Conservation (phyloP, 768 basidiomycete species). For the Suillus subaureus region DNA sequence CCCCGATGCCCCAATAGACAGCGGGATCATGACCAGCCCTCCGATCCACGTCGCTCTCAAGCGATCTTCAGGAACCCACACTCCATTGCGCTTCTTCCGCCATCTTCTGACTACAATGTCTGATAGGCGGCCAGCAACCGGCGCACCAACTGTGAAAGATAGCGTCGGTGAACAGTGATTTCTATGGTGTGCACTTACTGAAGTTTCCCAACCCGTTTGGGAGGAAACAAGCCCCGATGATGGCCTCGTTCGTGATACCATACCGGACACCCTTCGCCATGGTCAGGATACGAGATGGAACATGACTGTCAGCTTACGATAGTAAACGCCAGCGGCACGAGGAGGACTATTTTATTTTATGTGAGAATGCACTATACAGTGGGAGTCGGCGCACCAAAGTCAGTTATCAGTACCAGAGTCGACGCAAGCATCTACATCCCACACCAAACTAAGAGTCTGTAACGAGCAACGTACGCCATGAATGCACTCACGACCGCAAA, state of each 20-base stretch:
- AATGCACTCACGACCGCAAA: conserved; percentile 48
- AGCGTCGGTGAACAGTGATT: neutral
- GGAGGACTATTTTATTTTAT: conserved; percentile 32
- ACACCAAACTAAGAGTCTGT: neutral
- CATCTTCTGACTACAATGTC: conserved; percentile 51
- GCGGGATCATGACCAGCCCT: conserved; percentile 46
- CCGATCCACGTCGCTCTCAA: conserved; percentile 50
- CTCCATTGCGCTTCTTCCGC: conserved; percentile 48
- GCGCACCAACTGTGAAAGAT: conserved; percentile 50
- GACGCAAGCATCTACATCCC: conserved; percentile 1
- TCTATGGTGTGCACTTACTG: conserved; percentile 38
- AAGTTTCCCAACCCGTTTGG: conserved; percentile 63
- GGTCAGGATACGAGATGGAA: neutral
- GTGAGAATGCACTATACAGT: conserved; percentile 30
- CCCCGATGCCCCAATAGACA: conserved; percentile 49
- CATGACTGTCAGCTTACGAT: conserved; percentile 42
- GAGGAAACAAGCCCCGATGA: conserved; percentile 62
- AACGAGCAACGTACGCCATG: neutral
- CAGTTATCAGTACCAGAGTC: neutral
- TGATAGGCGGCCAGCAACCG: conserved; percentile 56
- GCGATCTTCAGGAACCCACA: conserved; percentile 66
- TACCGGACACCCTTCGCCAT: conserved; percentile 53
- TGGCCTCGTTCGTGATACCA: conserved; percentile 53
- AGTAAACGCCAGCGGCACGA: conserved; percentile 61
- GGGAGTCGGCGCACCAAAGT: neutral